Percentiles rank a stretch among this genome's conserved stretches.
Conservation (phyloP, 495 filamentous ascomycete genomes). For the Lasiosphaeris hirsuta region DNA sequence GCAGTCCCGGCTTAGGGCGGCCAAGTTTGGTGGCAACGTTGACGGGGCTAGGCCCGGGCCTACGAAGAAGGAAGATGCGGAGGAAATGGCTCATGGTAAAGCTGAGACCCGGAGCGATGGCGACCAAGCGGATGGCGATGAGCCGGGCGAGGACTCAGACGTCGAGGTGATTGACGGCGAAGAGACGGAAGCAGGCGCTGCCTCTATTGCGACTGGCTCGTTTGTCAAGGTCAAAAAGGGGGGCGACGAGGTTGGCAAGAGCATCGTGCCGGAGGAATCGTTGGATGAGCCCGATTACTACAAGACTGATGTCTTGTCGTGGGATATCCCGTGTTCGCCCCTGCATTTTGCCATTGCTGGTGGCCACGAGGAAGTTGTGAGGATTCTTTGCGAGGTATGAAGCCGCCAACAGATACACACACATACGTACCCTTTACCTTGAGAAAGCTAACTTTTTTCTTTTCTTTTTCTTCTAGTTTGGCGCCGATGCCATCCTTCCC, state of each 20-base stretch:
- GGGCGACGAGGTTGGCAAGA: slow-evolving; percentile 29
- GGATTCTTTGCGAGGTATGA: slow-evolving; percentile 57
- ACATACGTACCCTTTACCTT: not conserved
- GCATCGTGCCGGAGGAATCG: slow-evolving; percentile 48
- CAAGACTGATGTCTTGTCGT: slow-evolving; percentile 68
- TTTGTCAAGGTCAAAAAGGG: slow-evolving; percentile 61
- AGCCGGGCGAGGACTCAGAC: slow-evolving; percentile 32
- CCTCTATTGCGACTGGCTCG: slow-evolving; percentile 56
- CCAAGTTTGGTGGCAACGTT: slow-evolving; percentile 12
- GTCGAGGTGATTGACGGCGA: slow-evolving; percentile 40
- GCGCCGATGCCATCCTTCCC: slow-evolving; percentile 68
- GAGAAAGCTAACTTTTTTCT: not conserved
- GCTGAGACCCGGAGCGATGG: slow-evolving; percentile 11
- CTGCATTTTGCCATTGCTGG: slow-evolving; percentile 73
- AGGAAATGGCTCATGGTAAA: slow-evolving; percentile 6
- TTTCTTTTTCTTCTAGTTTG: slow-evolving; percentile 47
- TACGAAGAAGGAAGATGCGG: too few relatives aligned
- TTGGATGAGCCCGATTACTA: slow-evolving; percentile 68
- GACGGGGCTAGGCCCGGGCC: too few relatives aligned
- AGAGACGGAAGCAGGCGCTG: slow-evolving; percentile 36
- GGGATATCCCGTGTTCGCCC: slow-evolving; percentile 68
- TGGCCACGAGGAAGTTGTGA: slow-evolving; percentile 64
- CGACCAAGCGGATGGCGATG: slow-evolving; percentile 21
- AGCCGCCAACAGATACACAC: too few relatives aligned
- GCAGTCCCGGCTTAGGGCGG: slow-evolving; percentile 46